These are phyloP conservation scores for Puccinia triticina DNA, from an alignment of 1,284 basidiomycete species.

Conservation along the genomic window DNA sequence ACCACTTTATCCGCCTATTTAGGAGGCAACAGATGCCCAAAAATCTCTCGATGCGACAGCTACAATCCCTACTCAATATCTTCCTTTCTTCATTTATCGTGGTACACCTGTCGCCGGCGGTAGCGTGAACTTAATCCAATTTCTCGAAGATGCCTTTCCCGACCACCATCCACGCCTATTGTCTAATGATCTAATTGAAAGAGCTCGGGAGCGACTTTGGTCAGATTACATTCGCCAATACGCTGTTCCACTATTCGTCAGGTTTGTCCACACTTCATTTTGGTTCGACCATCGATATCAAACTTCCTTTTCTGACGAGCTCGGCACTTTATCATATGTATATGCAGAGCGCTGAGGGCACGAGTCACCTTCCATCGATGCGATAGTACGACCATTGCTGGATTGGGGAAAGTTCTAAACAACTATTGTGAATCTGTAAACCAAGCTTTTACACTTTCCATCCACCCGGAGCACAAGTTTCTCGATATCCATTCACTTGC, in stretches of 20 bases:
- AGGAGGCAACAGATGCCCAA: constrained; percentile 45
- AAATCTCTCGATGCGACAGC: constrained; percentile 46
- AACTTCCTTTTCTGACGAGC: not conserved
- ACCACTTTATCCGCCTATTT: not conserved
- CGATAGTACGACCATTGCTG: constrained; percentile 32
- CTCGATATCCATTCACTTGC: not conserved
- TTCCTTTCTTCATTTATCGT: constrained; percentile 47
- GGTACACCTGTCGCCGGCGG: constrained; percentile 27
- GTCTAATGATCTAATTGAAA: constrained; percentile 43
- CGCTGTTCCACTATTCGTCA: constrained; percentile 44
- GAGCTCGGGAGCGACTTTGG: constrained; percentile 46
- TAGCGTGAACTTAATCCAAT: constrained; percentile 44
- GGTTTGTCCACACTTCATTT: constrained; percentile 5
- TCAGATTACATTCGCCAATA: constrained; percentile 50
- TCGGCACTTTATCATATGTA: not conserved
- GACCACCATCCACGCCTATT: constrained; percentile 36
- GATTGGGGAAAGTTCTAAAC: constrained; percentile 44
- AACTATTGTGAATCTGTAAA: constrained; percentile 45
- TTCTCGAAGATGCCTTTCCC: constrained; percentile 51
- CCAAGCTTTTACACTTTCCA: constrained; percentile 22
- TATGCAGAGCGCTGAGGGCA: constrained; percentile 23
- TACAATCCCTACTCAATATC: constrained; percentile 45
- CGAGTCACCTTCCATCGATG: constrained; percentile 18
- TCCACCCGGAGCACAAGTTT: not conserved
- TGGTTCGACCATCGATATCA: not conserved